Evolutionary conservation across 2,329 filamentous ascomycete species (phyloP), one percentile per base, ranked within the genome.

Genomic region (Cladosporium velox): DNA sequence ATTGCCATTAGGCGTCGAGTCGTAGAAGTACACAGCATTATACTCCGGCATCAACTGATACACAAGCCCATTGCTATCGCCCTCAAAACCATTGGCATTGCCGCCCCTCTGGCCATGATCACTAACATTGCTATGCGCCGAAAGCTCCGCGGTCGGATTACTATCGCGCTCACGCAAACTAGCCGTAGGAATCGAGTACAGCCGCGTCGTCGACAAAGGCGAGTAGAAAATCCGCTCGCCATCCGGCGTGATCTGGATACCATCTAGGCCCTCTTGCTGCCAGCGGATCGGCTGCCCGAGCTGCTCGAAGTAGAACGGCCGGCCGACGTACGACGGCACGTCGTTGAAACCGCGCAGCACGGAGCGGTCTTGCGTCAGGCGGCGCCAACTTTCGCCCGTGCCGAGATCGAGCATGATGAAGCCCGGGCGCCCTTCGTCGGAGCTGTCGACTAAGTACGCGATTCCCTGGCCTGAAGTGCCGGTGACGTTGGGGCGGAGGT

Each of bases 21-120:
- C 79, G 68, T 78, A 83, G 60, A 79, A 79, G 71, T 79, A 82
- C 15, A 83, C 77, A 0, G 79, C 80, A 66, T 83, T 83, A 21
- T 79, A 75, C 67, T 78, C 76, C 1, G 80, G 81, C 78, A 83
- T 83, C 30, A 80, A 73, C 76, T 82, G 80, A 66, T 82, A 83
- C 14, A 83, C 75, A 10, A 79, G 74, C 0, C 81, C 80, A 21
- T 80, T 77, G 30, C 70, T 77, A 64, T 83, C 80, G 12, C 77
- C 78, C 18, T 80, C 75, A 68, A 82, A 83, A 2, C 80, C 80
- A 65, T 83, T 82, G 6, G 78, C 80, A 35, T 82, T 78, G 0
- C 80, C 80, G 4, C 81, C 81, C 2, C 80, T 75, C 65, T 81
- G 76, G 14, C 82, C 83, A 14, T 82, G 79, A 32, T 74, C 78